phyloP scores from a whole-genome alignment of 495 filamentous ascomycete species.

The Barbatosphaeria neglecta region DNA sequence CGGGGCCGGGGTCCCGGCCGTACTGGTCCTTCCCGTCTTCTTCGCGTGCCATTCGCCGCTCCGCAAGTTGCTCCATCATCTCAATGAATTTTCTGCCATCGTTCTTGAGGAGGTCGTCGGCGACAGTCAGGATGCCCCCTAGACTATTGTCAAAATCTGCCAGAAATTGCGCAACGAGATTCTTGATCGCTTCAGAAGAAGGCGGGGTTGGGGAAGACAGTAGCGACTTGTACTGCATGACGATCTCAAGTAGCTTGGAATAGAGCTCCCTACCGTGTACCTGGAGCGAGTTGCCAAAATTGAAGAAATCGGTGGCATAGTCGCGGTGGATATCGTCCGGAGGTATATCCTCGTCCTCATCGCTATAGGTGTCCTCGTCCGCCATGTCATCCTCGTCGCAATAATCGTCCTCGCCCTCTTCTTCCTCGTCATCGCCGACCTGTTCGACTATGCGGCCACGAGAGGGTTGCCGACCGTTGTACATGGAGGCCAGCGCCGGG shows the following conservation, averaged over 20 bases:
- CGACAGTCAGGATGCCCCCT: constrained; percentile 98
- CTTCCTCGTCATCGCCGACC: constrained; percentile 49
- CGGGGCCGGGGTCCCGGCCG: constrained; percentile 53
- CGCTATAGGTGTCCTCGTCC: constrained; percentile 51
- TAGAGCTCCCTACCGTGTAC: constrained; percentile 69
- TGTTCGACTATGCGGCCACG: constrained; percentile 47
- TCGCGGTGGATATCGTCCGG: constrained; percentile 47
- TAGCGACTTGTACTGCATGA: constrained; percentile 6
- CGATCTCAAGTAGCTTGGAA: constrained; percentile 19
- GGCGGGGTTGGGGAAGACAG: background rate
- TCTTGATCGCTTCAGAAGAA: constrained; percentile 1
- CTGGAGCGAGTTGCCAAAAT: constrained; percentile 91
- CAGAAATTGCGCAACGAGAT: background rate
- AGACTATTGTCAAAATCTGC: constrained; percentile 25
- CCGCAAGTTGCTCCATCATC: constrained; percentile 99
- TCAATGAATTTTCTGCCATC: constrained; percentile 99
- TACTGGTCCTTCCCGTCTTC: constrained; percentile 72
- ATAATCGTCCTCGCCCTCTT: constrained; percentile 43
- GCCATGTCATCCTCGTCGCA: constrained; percentile 46
- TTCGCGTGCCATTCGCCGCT: constrained; percentile 92
- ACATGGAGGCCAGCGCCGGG: constrained; percentile 34
- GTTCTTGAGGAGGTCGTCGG: constrained; percentile 96
- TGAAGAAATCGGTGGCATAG: constrained; percentile 76
- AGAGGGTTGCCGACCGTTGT: constrained; percentile 38
- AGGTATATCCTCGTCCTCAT: constrained; percentile 31